Conservation (phyloP, 2,329 filamentous ascomycete genomes). For the Trichophaea hybrida region DNA sequence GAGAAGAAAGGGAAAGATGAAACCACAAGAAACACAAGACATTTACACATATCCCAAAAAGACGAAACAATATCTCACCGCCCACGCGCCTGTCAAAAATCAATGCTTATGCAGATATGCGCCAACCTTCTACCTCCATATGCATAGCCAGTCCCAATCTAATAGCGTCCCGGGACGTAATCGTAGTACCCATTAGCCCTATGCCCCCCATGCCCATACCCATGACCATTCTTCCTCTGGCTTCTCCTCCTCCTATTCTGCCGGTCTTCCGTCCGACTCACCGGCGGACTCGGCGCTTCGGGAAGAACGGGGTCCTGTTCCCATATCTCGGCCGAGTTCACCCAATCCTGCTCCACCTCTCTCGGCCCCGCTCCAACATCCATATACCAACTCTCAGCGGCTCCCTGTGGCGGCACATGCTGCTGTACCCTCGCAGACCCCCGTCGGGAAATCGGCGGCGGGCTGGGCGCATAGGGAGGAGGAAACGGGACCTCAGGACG, state of each 20-base stretch:
- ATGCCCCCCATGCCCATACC: background rate
- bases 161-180: no score
- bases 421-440: background rate
- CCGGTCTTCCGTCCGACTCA: background rate
- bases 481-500: background rate
- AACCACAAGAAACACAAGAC: no score
- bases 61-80: no score
- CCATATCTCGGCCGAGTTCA: background rate
- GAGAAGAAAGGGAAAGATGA: no score
- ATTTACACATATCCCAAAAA: no score
- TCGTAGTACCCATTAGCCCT: background rate
- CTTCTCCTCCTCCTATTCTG: background rate
- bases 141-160: no score
- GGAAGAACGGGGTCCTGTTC: background rate
- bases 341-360: conserved; percentile 3
- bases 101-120: no score
- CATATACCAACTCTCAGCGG: background rate
- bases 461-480: conserved; percentile 1
- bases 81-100: no score
- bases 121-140: no score
- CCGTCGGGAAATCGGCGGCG: background rate
- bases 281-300: conserved; percentile 3
- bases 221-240: background rate
- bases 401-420: conserved; percentile 3
- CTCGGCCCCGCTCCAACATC: background rate